phyloP scores from a whole-genome alignment of 1,139 yeast species.

The Taphrina communis region DNA sequence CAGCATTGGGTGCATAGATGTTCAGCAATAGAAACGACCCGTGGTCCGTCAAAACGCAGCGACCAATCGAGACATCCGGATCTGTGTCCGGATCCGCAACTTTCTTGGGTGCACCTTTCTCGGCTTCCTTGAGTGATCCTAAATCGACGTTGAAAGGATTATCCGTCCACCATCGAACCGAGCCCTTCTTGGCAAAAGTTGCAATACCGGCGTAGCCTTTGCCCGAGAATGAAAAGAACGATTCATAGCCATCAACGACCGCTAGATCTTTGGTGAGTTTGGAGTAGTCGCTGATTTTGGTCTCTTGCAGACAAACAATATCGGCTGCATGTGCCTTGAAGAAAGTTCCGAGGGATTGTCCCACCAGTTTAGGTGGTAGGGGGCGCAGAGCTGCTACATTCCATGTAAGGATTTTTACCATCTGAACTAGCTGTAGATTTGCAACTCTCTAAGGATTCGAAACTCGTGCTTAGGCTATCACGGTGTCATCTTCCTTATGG shows the following conservation, averaged over 20 bases:
- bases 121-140: constrained; percentile 7
- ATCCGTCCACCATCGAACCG: constrained; percentile 33
- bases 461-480: too few relatives aligned
- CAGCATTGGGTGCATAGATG: constrained; percentile 40
- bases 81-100: constrained; percentile 30
- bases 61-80: constrained; percentile 27
- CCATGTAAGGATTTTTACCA: constrained; percentile 40
- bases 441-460: too few relatives aligned
- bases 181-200: constrained; percentile 31
- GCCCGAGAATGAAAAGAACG: constrained; percentile 35
- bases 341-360: constrained; percentile 16
- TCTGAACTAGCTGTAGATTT: not conserved
- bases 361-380: constrained; percentile 37
- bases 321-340: constrained; percentile 36
- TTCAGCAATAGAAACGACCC: constrained; percentile 32
- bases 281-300: constrained; percentile 37
- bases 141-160: constrained; percentile 26
- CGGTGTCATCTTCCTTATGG: not conserved
- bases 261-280: constrained; percentile 36
- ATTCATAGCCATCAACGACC: constrained; percentile 38
- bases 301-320: constrained; percentile 39
- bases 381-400: constrained; percentile 39
- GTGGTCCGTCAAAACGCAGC: constrained; percentile 40
- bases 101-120: constrained; percentile 3
- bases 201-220: constrained; percentile 40